Conservation (phyloP, 2,329 filamentous ascomycete species). For the Aspergillus quadricinctus region DNA sequence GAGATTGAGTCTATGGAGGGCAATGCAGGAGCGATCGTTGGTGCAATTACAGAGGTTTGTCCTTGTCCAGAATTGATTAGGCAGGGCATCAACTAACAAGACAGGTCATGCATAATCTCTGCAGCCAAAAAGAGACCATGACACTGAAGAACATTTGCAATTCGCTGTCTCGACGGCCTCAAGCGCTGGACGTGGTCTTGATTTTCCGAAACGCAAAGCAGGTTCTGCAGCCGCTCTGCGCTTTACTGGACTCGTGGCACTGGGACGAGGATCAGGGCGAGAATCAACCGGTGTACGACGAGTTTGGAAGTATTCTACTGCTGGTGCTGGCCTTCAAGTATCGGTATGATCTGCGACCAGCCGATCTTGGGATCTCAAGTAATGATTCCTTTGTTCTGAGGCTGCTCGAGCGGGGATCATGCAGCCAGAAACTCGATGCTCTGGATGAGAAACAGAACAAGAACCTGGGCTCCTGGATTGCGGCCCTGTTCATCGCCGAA, state of each 20-base stretch:
- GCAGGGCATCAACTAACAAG: slow-evolving; percentile 3
- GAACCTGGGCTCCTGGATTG: slow-evolving; percentile 57
- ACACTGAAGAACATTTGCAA: slow-evolving; percentile 59
- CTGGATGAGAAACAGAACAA: slow-evolving; percentile 53
- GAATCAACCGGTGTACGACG: slow-evolving; percentile 62
- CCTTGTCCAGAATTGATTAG: neutral
- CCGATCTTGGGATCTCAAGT: slow-evolving; percentile 50
- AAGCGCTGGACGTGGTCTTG: slow-evolving; percentile 55
- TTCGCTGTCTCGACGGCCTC: slow-evolving; percentile 51
- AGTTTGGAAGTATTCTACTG: slow-evolving; percentile 59
- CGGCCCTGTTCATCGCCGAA: slow-evolving; percentile 58
- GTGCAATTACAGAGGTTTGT: slow-evolving; percentile 67
- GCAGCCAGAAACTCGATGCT: slow-evolving; percentile 46
- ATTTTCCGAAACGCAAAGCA: slow-evolving; percentile 56
- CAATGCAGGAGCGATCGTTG: slow-evolving; percentile 80
- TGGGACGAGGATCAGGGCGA: slow-evolving; percentile 63
- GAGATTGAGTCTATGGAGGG: slow-evolving; percentile 88
- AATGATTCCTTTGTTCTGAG: slow-evolving; percentile 54
- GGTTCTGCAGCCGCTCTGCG: slow-evolving; percentile 55
- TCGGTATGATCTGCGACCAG: slow-evolving; percentile 51
- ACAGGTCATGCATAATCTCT: slow-evolving; percentile 52
- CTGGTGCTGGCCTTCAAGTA: slow-evolving; percentile 55
- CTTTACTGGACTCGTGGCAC: slow-evolving; percentile 58
- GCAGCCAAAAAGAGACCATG: slow-evolving; percentile 58
- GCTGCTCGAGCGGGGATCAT: slow-evolving; percentile 46